Evolutionary conservation across 1,139 yeast species (phyloP), one percentile per base, ranked within the genome.

Genomic region (Blastobotrys arbuscula): DNA sequence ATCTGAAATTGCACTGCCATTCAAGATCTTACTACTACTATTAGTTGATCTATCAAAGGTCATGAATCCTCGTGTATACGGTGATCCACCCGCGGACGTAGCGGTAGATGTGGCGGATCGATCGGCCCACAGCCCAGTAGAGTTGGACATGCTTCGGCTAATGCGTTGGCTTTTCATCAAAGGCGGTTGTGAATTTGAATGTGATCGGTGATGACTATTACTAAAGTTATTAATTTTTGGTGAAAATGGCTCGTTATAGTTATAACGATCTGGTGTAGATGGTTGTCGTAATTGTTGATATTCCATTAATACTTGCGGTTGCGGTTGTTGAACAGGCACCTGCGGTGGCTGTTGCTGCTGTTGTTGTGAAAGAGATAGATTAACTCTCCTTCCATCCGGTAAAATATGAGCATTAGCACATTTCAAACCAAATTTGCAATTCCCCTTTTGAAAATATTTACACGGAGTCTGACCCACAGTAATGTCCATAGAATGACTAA

Each of bases 361-460:
- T 41, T 31, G 45, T 28, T 19, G 35, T 15, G 33, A 34, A 31
- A 38, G 69, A 51, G 74, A 79, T 10, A 79, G 76, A 58, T 84
- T 85, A 23, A 85, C 83, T 42, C 87, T 70, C n/a, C 89, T 78
- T 0, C 96, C 97, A 62, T 89, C 95, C 0, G 96, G 94, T 39
- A 86, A 68, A 52, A 85, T 77, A 68, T 90, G 97, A 19, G 95
- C 95, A 64, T 90, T 77, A 1, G 96, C 97, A 71, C 97, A 90
- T 63, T 87, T 89, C 49, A 79, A 71, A 2, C 97, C 97, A 68
- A 90, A 90, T 67, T 88, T 89, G 67, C 97, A 90, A 64, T 88
- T 88, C 12, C 97, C 97, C 65, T 86, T 86, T 61, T 85, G 94
- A 66, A 87, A 90, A 66, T 89, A 90, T 71, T 88, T 89, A 74